Evolutionary conservation across 805 yeast genomes (phyloP).

Genomic region (Isabelozyma gotoi): DNA sequence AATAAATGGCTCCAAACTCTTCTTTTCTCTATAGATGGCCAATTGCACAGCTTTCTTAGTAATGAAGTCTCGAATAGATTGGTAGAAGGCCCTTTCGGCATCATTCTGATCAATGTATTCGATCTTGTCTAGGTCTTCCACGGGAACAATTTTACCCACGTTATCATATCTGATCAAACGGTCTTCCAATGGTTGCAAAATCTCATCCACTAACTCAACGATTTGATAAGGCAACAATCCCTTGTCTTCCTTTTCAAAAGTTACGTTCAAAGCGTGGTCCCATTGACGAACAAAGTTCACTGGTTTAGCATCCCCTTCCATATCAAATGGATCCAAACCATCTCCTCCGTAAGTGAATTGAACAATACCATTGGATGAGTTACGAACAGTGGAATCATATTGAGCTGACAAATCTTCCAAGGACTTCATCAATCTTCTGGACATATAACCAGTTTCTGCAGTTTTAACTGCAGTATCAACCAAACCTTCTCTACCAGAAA

Average conservation of each 20-base stretch:
- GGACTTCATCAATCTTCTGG: conserved; percentile 96
- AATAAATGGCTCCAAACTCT: conserved; percentile 48
- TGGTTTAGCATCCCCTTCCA: conserved; percentile 98
- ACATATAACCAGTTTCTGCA: conserved; percentile 98
- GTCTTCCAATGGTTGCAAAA: conserved; percentile 61
- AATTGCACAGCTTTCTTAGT: conserved; percentile 54
- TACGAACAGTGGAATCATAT: conserved; percentile 92
- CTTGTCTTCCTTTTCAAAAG: conserved; percentile 53
- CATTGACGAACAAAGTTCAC: conserved; percentile 92
- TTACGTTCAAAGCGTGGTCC: conserved; percentile 84
- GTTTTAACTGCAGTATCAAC: conserved; percentile 99
- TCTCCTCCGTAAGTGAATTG: conserved; percentile 99
- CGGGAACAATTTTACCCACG: conserved; percentile 52
- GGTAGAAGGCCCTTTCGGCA: conserved; percentile 83
- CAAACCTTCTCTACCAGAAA: conserved; percentile 98
- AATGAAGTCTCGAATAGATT: conserved; percentile 69
- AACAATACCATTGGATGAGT: conserved; percentile 93
- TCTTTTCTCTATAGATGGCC: conserved; percentile 54
- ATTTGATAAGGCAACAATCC: conserved; percentile 74
- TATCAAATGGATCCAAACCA: conserved; percentile 95
- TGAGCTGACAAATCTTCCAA: conserved; percentile 92
- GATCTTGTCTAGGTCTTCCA: conserved; percentile 46
- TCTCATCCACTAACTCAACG: conserved; percentile 49
- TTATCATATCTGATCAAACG: conserved; percentile 69
- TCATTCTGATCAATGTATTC: conserved; percentile 81